Conservation (phyloP, 2,329 filamentous ascomycete genomes). For the Pezicula rhizophila region DNA sequence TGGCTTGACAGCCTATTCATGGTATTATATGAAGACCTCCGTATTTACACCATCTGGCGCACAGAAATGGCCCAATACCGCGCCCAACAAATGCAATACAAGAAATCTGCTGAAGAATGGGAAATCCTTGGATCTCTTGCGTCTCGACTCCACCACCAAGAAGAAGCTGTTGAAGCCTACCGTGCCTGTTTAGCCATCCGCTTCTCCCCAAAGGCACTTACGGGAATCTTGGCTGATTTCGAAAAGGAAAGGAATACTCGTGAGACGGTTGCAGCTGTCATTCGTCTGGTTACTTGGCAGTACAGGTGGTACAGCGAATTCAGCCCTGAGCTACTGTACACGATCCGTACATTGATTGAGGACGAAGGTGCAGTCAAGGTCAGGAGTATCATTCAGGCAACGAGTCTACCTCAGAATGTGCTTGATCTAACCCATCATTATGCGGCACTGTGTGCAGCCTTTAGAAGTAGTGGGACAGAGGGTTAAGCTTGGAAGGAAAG, state of each 20-base stretch:
- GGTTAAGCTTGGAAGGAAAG: constrained; percentile 13
- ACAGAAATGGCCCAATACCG: constrained; percentile 96
- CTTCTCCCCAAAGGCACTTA: constrained; percentile 89
- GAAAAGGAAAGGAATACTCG: constrained; percentile 73
- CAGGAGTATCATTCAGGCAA: constrained; percentile 93
- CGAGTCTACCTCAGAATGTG: constrained; percentile 85
- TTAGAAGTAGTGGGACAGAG: constrained; percentile 73
- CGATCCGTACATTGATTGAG: constrained; percentile 88
- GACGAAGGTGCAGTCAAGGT: constrained; percentile 97
- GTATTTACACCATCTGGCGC: constrained; percentile 98
- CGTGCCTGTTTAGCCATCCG: constrained; percentile 78
- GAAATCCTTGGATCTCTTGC: constrained; percentile 93
- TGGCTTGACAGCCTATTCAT: constrained; percentile 99
- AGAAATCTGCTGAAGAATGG: constrained; percentile 96
- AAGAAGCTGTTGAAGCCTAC: constrained; percentile 91
- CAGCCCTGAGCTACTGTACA: constrained; percentile 81
- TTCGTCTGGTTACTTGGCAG: constrained; percentile 92
- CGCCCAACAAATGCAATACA: constrained; percentile 89
- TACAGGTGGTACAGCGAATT: constrained; percentile 99
- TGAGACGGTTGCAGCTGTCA: constrained; percentile 77
- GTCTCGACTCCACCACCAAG: constrained; percentile 83
- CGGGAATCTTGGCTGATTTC: constrained; percentile 74
- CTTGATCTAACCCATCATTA: constrained; percentile 95
- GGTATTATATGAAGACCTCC: constrained; percentile 96
- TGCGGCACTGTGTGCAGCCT: constrained; percentile 87